A percentile compares a stretch with the other conserved stretches of the same genome.
These are phyloP conservation scores for Yamadazyma atlantica DNA, from an alignment of 1,139 yeast genomes.

Conservation along the genomic window DNA sequence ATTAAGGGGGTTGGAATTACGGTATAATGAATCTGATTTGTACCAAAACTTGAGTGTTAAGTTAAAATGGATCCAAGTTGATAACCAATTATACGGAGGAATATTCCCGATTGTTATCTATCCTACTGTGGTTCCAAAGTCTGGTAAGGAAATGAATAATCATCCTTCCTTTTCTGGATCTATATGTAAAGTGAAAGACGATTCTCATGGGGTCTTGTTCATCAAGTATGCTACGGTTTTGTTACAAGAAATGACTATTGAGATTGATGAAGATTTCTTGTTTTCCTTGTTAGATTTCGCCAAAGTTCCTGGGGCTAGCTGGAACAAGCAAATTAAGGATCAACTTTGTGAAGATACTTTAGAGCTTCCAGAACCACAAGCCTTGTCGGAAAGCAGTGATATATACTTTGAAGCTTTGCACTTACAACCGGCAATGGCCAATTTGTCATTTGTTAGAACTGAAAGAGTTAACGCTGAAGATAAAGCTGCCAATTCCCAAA, in stretches of 20 bases:
- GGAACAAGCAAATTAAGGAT: constrained; percentile 54
- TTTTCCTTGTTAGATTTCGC: constrained; percentile 80
- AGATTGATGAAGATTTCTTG: constrained; percentile 90
- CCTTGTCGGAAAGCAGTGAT: constrained; percentile 62
- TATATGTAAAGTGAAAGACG: constrained; percentile 80
- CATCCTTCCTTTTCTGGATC: constrained; percentile 93
- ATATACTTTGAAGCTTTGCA: constrained; percentile 91
- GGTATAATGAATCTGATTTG: constrained; percentile 80
- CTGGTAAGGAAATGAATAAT: constrained; percentile 76
- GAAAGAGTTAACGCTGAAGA: constrained; percentile 68
- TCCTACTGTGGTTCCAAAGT: constrained; percentile 88
- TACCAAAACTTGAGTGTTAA: constrained; percentile 80
- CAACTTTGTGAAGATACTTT: constrained; percentile 62
- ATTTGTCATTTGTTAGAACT: constrained; percentile 88
- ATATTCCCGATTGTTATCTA: constrained; percentile 86
- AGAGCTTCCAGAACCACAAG: constrained; percentile 69
- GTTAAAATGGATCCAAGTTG: constrained; percentile 92
- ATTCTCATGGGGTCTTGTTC: constrained; percentile 84
- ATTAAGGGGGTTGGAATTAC: constrained; percentile 74
- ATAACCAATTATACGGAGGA: constrained; percentile 88
- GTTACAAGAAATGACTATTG: constrained; percentile 87
- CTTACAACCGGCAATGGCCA: constrained; percentile 86
- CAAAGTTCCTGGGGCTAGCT: constrained; percentile 67
- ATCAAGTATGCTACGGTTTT: constrained; percentile 88
- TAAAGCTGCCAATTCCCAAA: constrained; percentile 54